phyloP scores from a whole-genome alignment of 768 basidiomycete genomes.

The Amanita rimosa region DNA sequence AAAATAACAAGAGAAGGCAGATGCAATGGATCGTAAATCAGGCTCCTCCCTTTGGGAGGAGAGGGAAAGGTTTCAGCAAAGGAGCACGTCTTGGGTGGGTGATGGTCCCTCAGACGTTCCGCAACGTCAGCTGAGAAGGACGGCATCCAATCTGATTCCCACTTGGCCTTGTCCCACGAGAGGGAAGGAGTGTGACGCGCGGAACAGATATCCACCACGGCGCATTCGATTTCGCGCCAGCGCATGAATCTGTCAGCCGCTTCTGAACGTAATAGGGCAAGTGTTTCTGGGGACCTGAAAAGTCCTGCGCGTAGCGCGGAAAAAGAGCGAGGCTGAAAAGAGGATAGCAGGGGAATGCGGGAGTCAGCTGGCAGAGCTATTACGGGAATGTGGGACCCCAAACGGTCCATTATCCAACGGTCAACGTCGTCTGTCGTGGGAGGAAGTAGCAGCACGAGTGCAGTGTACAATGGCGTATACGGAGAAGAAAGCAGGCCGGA shows the following conservation, averaged over 20 bases:
- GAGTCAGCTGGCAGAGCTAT: slow-evolving; percentile 33
- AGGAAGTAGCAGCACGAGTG: slow-evolving; percentile 41
- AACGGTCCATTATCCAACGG: slow-evolving; percentile 33
- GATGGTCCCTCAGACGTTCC: slow-evolving; percentile 27
- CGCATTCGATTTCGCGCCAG: slow-evolving; percentile 61
- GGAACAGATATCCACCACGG: slow-evolving; percentile 28
- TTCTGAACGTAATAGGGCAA: slow-evolving; percentile 46
- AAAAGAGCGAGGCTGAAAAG: slow-evolving; percentile 42
- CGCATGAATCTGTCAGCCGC: slow-evolving; percentile 60
- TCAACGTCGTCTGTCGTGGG: slow-evolving; percentile 23
- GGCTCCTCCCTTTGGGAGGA: not conserved
- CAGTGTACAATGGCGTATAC: slow-evolving; percentile 47
- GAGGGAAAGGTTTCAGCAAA: not conserved
- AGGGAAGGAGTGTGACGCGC: not conserved
- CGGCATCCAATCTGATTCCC: slow-evolving; percentile 58
- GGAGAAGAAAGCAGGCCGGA: slow-evolving; percentile 47
- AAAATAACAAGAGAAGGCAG: slow-evolving; percentile 51
- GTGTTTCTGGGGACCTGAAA: slow-evolving; percentile 53
- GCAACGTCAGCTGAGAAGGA: slow-evolving; percentile 55
- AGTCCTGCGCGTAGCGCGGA: slow-evolving; percentile 45
- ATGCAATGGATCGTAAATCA: slow-evolving; percentile 51
- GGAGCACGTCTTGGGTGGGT: not conserved
- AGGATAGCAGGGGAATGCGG: slow-evolving; percentile 23
- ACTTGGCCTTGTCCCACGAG: slow-evolving; percentile 49
- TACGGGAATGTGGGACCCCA: slow-evolving; percentile 45